Evolutionary conservation across 1,284 basidiomycete genomes (phyloP).

Genomic region (Marasmius tenuissimus): DNA sequence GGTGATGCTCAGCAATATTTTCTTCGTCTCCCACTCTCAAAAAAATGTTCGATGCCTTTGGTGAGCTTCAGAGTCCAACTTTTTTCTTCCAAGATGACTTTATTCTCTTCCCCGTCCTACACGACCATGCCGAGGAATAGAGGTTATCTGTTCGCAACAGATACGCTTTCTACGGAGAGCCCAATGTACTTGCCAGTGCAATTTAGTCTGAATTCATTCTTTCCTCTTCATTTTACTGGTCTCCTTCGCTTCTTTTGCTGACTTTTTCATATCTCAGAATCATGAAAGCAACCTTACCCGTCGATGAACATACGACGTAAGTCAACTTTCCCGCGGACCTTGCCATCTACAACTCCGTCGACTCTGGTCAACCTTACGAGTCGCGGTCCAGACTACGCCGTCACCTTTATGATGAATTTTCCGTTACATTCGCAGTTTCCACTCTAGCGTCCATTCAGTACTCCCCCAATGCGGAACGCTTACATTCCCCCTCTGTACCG

Average conservation of each 20-base stretch:
- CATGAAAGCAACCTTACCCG: not conserved
- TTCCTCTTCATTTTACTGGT: constrained; percentile 15
- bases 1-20: too few relatives aligned
- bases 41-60: too few relatives aligned
- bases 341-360: constrained; percentile 11
- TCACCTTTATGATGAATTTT: constrained; percentile 52
- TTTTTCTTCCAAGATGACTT: constrained; percentile 53
- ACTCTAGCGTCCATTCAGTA: constrained; percentile 69
- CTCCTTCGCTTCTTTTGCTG: not conserved
- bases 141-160: constrained; percentile 72
- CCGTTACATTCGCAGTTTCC: constrained; percentile 79
- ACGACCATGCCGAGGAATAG: constrained; percentile 76
- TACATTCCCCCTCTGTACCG: constrained; percentile 19
- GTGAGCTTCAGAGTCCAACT: not conserved
- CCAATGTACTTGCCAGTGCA: constrained; percentile 83
- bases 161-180: constrained; percentile 57
- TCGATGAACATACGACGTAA: not conserved
- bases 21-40: too few relatives aligned
- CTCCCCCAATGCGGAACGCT: constrained; percentile 50
- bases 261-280: not conserved
- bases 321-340: not conserved
- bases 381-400: constrained; percentile 12
- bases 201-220: constrained; percentile 65
- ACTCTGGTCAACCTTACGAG: too few relatives aligned
- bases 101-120: constrained; percentile 85